phyloP scores from a whole-genome alignment of 768 basidiomycete genomes.

The Pleurotus tuber-regium region DNA sequence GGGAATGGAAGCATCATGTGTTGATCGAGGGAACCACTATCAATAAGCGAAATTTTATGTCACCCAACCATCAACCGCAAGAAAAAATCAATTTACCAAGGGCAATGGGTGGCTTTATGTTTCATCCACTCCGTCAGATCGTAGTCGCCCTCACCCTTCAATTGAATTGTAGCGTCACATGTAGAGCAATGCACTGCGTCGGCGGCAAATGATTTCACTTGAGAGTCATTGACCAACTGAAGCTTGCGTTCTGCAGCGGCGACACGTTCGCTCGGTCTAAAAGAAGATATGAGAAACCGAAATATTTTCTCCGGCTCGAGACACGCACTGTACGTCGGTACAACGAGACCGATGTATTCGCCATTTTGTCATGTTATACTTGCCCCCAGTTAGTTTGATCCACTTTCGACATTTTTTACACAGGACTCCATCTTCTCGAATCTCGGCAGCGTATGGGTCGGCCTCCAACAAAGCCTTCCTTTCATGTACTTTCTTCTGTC shows the following conservation, averaged over 20 bases:
- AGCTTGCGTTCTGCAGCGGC: conserved; percentile 63
- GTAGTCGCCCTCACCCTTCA: conserved; percentile 55
- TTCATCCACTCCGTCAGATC: conserved; percentile 59
- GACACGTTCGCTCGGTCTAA: conserved; percentile 56
- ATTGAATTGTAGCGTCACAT: conserved; percentile 44
- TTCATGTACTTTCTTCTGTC: conserved; percentile 35
- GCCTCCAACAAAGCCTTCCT: conserved; percentile 49
- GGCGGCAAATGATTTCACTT: conserved; percentile 48
- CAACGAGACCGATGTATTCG: conserved; percentile 48
- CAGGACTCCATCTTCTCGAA: conserved; percentile 48
- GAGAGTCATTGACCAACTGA: conserved; percentile 60
- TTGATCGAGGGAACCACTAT: conserved; percentile 7
- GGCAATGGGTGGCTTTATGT: conserved; percentile 48
- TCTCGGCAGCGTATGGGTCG: conserved; percentile 50
- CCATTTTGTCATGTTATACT: conserved; percentile 55
- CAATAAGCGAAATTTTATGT: conserved; percentile 2
- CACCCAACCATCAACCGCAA: neutral
- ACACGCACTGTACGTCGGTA: conserved; percentile 36
- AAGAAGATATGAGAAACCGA: neutral
- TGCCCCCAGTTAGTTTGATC: conserved; percentile 46
- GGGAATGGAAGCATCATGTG: conserved; percentile 2
- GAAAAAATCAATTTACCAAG: conserved; percentile 16
- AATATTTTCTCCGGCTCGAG: conserved; percentile 11
- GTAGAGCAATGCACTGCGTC: conserved; percentile 47
- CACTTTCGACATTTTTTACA: conserved; percentile 65